A percentile compares a stretch with the other conserved stretches of the same genome.
Conservation (phyloP, 345 rosid species). For the Anacardium occidentale region DNA sequence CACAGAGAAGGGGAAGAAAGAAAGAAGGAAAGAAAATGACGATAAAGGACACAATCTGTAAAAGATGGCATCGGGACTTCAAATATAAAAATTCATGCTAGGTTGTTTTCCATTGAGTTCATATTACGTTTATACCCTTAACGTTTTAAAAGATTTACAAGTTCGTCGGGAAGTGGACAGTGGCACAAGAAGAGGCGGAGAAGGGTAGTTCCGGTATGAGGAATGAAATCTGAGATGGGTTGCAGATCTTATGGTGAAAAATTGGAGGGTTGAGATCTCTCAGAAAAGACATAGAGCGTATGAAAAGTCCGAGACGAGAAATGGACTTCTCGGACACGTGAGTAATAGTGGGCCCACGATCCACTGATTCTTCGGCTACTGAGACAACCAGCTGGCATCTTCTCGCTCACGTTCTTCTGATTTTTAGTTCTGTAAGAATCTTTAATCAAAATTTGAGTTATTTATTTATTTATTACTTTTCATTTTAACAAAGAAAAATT, state of each 20-base stretch:
- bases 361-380: neutral
- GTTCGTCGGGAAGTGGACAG: neutral
- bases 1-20: constrained; percentile 8
- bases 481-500: too few relatives aligned
- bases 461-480: too few relatives aligned
- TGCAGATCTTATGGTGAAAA: neutral
- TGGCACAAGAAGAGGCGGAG: neutral
- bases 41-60: constrained; percentile 28
- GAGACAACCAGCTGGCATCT: constrained; percentile 5
- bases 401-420: neutral
- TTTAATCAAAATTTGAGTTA: too few relatives aligned
- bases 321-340: neutral
- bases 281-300: neutral
- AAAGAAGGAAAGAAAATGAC: constrained; percentile 22
- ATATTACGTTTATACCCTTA: neutral
- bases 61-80: constrained; percentile 27
- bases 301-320: constrained; percentile 3
- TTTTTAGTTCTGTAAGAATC: neutral
- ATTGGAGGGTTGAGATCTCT: neutral
- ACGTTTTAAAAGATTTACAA: neutral
- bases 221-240: neutral
- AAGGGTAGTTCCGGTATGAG: constrained; percentile 26
- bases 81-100: constrained; percentile 10
- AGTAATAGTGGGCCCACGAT: neutral
- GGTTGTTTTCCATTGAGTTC: neutral